Conservation (phyloP, 2,329 filamentous ascomycete species). For the Dothideomycetidae sp. region DNA sequence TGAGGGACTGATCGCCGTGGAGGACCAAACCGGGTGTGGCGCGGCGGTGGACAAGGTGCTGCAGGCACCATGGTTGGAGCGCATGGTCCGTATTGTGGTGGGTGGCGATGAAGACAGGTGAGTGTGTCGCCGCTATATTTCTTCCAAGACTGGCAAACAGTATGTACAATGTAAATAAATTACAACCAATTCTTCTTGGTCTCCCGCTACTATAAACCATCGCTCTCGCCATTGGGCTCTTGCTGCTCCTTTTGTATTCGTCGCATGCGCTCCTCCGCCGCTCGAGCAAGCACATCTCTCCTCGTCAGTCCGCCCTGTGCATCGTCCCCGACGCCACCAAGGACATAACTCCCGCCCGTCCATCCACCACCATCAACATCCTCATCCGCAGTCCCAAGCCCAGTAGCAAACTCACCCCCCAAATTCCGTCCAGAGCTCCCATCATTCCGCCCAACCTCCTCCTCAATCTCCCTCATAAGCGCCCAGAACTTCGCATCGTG, state of each 20-base stretch:
- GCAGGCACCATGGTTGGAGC: slow-evolving; percentile 8
- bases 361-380: slow-evolving; percentile 59
- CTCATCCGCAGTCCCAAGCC: slow-evolving; percentile 33
- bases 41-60: slow-evolving; percentile 4
- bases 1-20: not conserved
- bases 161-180: too few species aligned
- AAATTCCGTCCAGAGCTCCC: slow-evolving; percentile 45
- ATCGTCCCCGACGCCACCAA: slow-evolving; percentile 22
- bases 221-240: slow-evolving; percentile 13
- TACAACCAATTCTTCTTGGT: too few species aligned
- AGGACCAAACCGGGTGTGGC: slow-evolving; percentile 2
- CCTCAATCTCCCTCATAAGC: slow-evolving; percentile 72
- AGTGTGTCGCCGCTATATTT: too few species aligned
- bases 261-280: slow-evolving; percentile 53
- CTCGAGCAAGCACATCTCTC: slow-evolving; percentile 60
- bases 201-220: too few species aligned
- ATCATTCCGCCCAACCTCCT: slow-evolving; percentile 67
- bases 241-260: slow-evolving; percentile 33
- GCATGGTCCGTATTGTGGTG: slow-evolving; percentile 4
- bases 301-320: slow-evolving; percentile 41
- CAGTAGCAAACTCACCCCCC: slow-evolving; percentile 46
- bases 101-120: slow-evolving; percentile 1
- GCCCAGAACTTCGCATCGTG: slow-evolving; percentile 88
- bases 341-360: slow-evolving; percentile 65
- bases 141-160: too few species aligned